A percentile compares a stretch with the other conserved stretches of the same genome.
Evolutionary conservation across 1,284 basidiomycete genomes (phyloP).

Genomic region (Cutaneotrichosporon sp.): DNA sequence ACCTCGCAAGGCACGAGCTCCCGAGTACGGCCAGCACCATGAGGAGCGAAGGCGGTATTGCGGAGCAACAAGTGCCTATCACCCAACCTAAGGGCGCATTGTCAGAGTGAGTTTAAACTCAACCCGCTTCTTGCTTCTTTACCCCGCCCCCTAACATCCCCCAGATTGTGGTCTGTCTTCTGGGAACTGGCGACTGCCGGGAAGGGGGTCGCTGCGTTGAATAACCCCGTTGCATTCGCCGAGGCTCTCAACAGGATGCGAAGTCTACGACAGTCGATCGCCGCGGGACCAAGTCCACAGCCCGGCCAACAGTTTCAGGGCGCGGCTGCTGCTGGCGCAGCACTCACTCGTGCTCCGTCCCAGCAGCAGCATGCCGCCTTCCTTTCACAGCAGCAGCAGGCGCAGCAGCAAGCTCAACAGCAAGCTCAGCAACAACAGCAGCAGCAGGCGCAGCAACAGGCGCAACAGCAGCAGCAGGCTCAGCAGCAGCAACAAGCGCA

Average conservation of each 20-base stretch:
- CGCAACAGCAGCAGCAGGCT: constrained; percentile 9
- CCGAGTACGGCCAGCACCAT: constrained; percentile 37
- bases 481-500: constrained; percentile 10
- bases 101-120: constrained; percentile 46
- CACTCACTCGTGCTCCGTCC: constrained; percentile 11
- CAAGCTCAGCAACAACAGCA: constrained; percentile 10
- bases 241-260: constrained; percentile 39
- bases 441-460: constrained; percentile 5
- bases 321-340: constrained; percentile 5
- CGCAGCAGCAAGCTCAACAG: constrained; percentile 17
- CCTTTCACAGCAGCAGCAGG: constrained; percentile 14
- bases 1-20: constrained; percentile 41
- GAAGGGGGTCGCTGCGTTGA: constrained; percentile 41
- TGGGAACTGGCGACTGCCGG: constrained; percentile 49
- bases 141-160: constrained; percentile 1
- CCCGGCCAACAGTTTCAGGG: constrained; percentile 15
- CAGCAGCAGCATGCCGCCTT: background rate
- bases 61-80: constrained; percentile 42
- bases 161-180: constrained; percentile 49
- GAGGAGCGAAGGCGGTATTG: constrained; percentile 40
- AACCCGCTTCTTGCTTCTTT: too few species aligned
- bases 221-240: constrained; percentile 36
- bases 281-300: constrained; percentile 10
- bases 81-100: constrained; percentile 47
- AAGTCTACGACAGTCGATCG: constrained; percentile 7